A percentile compares a stretch with the other conserved stretches of the same genome.
These are phyloP conservation scores for Alternaria gansuensis DNA, from an alignment of 2,329 filamentous ascomycete genomes.

Conservation along the genomic window DNA sequence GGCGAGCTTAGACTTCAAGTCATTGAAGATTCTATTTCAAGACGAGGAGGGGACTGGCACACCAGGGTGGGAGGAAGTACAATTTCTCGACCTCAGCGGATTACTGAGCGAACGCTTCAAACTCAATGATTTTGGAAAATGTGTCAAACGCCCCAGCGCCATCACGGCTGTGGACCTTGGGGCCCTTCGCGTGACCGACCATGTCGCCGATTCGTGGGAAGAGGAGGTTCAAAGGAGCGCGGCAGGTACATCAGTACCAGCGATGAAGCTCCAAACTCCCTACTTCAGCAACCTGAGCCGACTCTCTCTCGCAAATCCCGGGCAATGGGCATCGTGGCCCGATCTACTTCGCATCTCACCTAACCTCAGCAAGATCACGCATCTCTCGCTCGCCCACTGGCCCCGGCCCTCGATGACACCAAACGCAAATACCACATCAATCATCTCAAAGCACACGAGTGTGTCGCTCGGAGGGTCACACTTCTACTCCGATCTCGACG, in stretches of 20 bases:
- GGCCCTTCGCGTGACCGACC: conserved; percentile 24
- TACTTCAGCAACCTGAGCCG: conserved; percentile 64
- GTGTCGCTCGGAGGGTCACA: conserved; percentile 62
- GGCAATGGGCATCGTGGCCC: conserved; percentile 61
- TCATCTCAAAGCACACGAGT: conserved; percentile 55
- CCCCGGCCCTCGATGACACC: conserved; percentile 66
- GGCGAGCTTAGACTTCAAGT: conserved; percentile 53
- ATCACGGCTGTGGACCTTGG: conserved; percentile 27
- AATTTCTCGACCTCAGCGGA: conserved; percentile 62
- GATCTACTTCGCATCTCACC: conserved; percentile 63
- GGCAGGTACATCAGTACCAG: conserved; percentile 13
- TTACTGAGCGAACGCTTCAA: conserved; percentile 61
- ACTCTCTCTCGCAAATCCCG: conserved; percentile 66
- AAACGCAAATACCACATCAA: conserved; percentile 58
- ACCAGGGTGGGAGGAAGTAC: conserved; percentile 57
- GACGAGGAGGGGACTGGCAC: conserved; percentile 44
- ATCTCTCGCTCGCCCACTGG: conserved; percentile 71
- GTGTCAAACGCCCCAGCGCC: conserved; percentile 41
- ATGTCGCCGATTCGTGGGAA: conserved; percentile 59
- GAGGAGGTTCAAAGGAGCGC: conserved; percentile 45
- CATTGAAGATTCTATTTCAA: conserved; percentile 62
- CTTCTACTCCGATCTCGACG: conserved; percentile 62
- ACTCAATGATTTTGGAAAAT: conserved; percentile 60
- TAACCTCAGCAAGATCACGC: conserved; percentile 65
- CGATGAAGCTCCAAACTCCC: conserved; percentile 33